These are phyloP conservation scores for Mrakiaceae sp. DNA, from an alignment of 1,284 basidiomycete genomes.

Conservation along the genomic window DNA sequence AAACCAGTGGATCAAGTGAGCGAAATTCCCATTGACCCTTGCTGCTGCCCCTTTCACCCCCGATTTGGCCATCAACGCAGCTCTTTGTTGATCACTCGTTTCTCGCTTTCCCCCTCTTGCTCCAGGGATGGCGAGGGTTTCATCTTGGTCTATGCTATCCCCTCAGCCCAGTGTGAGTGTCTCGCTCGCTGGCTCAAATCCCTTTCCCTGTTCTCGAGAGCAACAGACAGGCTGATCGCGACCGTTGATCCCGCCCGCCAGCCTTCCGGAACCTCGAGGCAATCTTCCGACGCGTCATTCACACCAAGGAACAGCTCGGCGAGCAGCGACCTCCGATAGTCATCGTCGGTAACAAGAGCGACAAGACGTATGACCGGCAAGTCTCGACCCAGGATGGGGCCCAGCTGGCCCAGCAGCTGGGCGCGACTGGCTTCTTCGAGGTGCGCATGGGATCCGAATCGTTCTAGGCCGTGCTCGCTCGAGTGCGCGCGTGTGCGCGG, in stretches of 20 bases:
- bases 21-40: conserved; percentile 19
- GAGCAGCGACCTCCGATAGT: conserved; percentile 38
- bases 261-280: conserved; percentile 19
- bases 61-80: conserved; percentile 3
- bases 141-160: conserved; percentile 96
- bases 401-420: conserved; percentile 70
- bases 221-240: background rate
- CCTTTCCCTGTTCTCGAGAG: conserved; percentile 3
- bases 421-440: conserved; percentile 69
- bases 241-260: background rate
- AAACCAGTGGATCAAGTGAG: conserved; percentile 96
- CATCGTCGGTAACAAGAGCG: conserved; percentile 85
- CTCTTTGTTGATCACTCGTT: conserved; percentile 15
- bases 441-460: background rate
- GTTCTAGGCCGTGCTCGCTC: no score
- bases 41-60: background rate
- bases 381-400: conserved; percentile 81
- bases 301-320: conserved; percentile 11
- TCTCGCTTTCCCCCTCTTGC: conserved; percentile 3
- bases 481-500: no score
- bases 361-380: conserved; percentile 63
- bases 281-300: conserved; percentile 6
- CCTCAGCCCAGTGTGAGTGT: conserved; percentile 41
- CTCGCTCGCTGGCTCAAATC: conserved; percentile 7
- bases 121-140: conserved; percentile 94